A percentile compares a stretch with the other conserved stretches of the same genome.
These are phyloP conservation scores for Ceratocystis albifundus DNA, from an alignment of 2,329 filamentous ascomycete genomes.

Conservation along the genomic window DNA sequence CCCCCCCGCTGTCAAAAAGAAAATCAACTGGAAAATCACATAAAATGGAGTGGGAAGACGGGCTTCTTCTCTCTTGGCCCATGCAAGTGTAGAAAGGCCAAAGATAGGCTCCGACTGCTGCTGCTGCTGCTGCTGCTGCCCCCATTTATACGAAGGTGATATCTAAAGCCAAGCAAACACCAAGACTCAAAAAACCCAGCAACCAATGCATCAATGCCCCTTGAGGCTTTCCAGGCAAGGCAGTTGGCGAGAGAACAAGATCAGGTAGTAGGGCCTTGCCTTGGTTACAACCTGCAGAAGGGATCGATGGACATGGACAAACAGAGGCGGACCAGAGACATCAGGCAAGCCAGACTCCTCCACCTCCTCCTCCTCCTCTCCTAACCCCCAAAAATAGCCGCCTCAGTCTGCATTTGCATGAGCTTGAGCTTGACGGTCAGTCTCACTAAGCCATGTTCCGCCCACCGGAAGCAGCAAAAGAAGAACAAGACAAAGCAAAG, in stretches of 20 bases:
- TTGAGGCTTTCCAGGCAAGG: not conserved
- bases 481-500: not conserved
- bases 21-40: not conserved
- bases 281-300: no score
- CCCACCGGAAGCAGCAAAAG: not conserved
- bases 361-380: no score
- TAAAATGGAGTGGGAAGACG: not conserved
- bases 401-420: no score
- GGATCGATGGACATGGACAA: no score
- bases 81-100: not conserved
- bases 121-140: no score
- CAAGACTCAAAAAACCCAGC: constrained; percentile 4
- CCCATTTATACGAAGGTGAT: not conserved
- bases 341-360: no score
- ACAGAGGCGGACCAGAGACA: no score
- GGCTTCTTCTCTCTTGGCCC: not conserved
- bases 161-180: not conserved
- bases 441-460: no score
- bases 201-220: not conserved
- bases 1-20: not conserved
- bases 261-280: no score
- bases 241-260: no score
- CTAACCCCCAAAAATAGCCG: no score
- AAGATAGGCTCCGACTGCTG: not conserved
- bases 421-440: no score